These are phyloP conservation scores for Phyllostachys edulis DNA, from an alignment of 176 grass and related monocot species.

Conservation along the genomic window DNA sequence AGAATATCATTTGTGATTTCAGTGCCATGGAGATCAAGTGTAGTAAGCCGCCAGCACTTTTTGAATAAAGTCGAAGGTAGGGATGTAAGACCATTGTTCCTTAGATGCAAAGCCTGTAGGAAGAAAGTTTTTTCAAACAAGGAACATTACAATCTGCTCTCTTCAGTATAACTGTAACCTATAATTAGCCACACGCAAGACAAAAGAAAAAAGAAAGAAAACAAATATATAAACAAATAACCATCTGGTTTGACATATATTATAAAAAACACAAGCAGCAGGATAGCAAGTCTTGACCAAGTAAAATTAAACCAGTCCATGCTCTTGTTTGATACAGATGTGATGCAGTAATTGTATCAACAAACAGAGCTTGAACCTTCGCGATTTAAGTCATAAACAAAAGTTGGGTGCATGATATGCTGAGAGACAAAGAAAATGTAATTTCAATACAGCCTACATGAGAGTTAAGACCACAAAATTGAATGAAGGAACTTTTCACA, in stretches of 20 bases:
- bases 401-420: background rate
- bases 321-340: background rate
- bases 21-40: slow-evolving; percentile 90
- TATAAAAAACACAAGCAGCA: slow-evolving; percentile 8
- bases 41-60: slow-evolving; percentile 63
- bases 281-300: background rate
- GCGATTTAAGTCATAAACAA: slow-evolving; percentile 18
- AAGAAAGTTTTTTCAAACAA: slow-evolving; percentile 29
- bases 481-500: background rate
- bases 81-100: slow-evolving; percentile 81
- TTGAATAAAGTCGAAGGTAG: slow-evolving; percentile 74
- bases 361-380: background rate
- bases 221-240: background rate
- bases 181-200: background rate
- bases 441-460: background rate
- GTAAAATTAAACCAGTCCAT: background rate
- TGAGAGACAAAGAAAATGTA: background rate
- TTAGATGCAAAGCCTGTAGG: slow-evolving; percentile 64
- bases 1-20: slow-evolving; percentile 91
- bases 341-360: background rate
- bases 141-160: background rate
- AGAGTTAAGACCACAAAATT: slow-evolving; percentile 6
- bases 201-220: background rate
- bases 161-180: background rate
- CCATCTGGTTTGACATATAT: background rate